Conservation (phyloP, 768 basidiomycete genomes). For the Trametes punicea region DNA sequence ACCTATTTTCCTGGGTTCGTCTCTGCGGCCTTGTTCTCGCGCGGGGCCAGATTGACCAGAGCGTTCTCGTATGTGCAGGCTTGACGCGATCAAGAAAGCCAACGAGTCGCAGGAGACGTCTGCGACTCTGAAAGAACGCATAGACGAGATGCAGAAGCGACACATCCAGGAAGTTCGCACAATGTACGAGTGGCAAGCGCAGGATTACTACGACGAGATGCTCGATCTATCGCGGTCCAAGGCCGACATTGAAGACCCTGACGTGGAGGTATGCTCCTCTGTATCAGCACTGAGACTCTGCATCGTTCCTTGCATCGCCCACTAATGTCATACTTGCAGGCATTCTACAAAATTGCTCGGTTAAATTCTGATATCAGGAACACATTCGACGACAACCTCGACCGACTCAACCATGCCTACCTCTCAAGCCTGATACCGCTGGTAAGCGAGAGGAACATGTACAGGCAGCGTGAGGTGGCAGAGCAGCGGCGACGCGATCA, state of each 20-base stretch:
- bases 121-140: constrained; percentile 14
- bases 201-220: constrained; percentile 23
- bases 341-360: constrained; percentile 6
- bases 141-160: constrained; percentile 15
- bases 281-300: background rate
- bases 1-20: constrained; percentile 27
- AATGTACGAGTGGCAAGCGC: constrained; percentile 23
- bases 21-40: background rate
- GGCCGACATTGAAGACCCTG: constrained; percentile 11
- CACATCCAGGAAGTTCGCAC: constrained; percentile 22
- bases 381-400: constrained; percentile 14
- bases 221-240: constrained; percentile 19
- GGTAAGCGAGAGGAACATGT: constrained; percentile 9
- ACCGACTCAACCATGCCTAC: constrained; percentile 30
- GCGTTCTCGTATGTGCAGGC: constrained; percentile 8
- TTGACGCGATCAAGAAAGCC: constrained; percentile 21
- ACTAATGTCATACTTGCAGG: background rate
- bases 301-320: background rate
- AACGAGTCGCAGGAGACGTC: constrained; percentile 18
- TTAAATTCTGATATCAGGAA: background rate
- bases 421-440: constrained; percentile 27
- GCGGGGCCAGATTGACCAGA: background rate
- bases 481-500: constrained; percentile 30
- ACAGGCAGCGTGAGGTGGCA: constrained; percentile 20
- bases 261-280: constrained; percentile 12